These are phyloP conservation scores for Ascochyta pisi DNA, from an alignment of 2,329 filamentous ascomycete genomes.

Conservation along the genomic window DNA sequence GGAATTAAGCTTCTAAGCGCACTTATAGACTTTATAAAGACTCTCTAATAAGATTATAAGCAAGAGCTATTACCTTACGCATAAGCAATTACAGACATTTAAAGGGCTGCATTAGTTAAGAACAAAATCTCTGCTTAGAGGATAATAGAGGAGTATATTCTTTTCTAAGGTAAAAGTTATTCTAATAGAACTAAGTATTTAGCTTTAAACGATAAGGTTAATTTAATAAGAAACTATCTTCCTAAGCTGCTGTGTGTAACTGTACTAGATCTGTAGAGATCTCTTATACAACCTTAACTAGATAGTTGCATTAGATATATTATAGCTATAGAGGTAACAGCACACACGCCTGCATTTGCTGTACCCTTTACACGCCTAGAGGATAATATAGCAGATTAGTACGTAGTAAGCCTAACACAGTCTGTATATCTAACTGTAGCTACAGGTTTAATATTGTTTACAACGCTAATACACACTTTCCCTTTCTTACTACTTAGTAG, in stretches of 20 bases:
- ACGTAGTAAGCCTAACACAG: too few species aligned
- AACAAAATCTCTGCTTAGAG: slow-evolving; percentile 20
- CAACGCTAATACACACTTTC: slow-evolving; percentile 19
- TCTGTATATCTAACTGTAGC: too few species aligned
- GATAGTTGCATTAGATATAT: slow-evolving; percentile 25
- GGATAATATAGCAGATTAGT: too few species aligned
- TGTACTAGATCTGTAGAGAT: slow-evolving; percentile 16
- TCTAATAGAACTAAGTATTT: slow-evolving; percentile 15
- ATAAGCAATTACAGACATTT: slow-evolving; percentile 19
- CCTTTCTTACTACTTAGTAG: slow-evolving; percentile 23
- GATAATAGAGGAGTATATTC: slow-evolving; percentile 22
- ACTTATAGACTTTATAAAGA: slow-evolving; percentile 18
- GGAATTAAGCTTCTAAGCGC: slow-evolving; percentile 14
- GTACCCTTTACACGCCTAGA: too few species aligned
- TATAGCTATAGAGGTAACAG: slow-evolving; percentile 18
- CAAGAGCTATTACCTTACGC: slow-evolving; percentile 21
- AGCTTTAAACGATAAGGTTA: slow-evolving; percentile 23
- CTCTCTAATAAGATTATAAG: slow-evolving; percentile 15
- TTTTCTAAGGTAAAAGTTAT: slow-evolving; percentile 23
- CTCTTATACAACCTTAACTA: slow-evolving; percentile 20
- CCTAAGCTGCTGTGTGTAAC: slow-evolving; percentile 13
- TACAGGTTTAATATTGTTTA: slow-evolving; percentile 22
- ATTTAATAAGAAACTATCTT: slow-evolving; percentile 17
- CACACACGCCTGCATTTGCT: slow-evolving; percentile 5
- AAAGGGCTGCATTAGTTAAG: slow-evolving; percentile 19